phyloP scores from a whole-genome alignment of 306 rosid species.

The Trifolium subterraneum region DNA sequence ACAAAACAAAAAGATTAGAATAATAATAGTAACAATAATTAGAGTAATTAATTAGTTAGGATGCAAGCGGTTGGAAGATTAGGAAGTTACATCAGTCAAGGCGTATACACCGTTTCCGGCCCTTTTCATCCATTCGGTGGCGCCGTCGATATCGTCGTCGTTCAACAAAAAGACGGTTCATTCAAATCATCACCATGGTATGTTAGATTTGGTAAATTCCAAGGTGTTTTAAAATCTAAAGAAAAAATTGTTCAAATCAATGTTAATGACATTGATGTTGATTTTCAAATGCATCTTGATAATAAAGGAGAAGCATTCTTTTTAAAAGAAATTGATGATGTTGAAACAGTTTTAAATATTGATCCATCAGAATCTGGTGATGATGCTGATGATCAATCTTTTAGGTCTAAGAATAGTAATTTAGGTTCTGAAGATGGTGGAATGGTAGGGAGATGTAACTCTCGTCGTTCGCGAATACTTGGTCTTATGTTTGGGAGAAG shows the following conservation, averaged over 20 bases:
- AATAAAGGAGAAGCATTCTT: conserved; percentile 85
- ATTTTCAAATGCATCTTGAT: conserved; percentile 79
- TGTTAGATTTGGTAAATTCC: conserved; percentile 90
- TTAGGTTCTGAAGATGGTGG: conserved; percentile 47
- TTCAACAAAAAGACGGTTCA: conserved; percentile 79
- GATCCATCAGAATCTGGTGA: conserved; percentile 51
- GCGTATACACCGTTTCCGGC: conserved; percentile 77
- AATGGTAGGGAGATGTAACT: conserved; percentile 40
- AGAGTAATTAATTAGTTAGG: conserved; percentile 1
- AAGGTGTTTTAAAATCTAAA: conserved; percentile 80
- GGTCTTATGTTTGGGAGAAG: conserved; percentile 65
- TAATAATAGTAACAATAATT: neutral
- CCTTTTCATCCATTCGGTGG: conserved; percentile 97
- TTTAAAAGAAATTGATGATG: conserved; percentile 64
- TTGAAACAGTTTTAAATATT: conserved; percentile 21
- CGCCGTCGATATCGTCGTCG: conserved; percentile 92
- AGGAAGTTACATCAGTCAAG: conserved; percentile 70
- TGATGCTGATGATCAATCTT: conserved; percentile 11
- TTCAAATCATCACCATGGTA: conserved; percentile 95
- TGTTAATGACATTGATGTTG: conserved; percentile 75
- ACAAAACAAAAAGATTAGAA: neutral
- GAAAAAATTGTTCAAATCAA: conserved; percentile 68
- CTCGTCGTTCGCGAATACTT: conserved; percentile 57
- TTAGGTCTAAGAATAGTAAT: conserved; percentile 52
- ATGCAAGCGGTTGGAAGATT: conserved; percentile 91